phyloP scores from a whole-genome alignment of 805 yeast genomes.

The Teunomyces barrocoloradensis region DNA sequence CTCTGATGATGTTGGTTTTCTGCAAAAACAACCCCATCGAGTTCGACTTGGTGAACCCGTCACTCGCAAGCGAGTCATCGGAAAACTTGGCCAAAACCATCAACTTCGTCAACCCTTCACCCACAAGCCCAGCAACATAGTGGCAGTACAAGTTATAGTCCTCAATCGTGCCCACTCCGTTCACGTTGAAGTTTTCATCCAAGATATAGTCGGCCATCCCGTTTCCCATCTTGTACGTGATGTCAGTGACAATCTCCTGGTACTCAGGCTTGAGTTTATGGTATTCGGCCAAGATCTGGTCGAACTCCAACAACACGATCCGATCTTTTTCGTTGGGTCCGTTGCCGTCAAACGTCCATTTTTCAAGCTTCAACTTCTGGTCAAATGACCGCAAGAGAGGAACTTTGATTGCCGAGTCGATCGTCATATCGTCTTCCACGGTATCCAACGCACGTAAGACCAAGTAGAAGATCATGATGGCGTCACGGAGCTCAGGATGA shows the following conservation, averaged over 20 bases:
- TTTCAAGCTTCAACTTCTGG: slow-evolving; percentile 56
- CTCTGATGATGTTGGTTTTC: slow-evolving; percentile 94
- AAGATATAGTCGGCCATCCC: slow-evolving; percentile 95
- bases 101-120: slow-evolving; percentile 88
- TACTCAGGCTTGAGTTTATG: slow-evolving; percentile 71
- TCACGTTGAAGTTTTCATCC: slow-evolving; percentile 71
- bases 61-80: slow-evolving; percentile 44
- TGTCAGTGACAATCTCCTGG: slow-evolving; percentile 74
- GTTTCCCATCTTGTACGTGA: slow-evolving; percentile 85
- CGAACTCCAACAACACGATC: slow-evolving; percentile 76
- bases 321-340: slow-evolving; percentile 80
- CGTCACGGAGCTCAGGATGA: slow-evolving; percentile 83
- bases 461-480: slow-evolving; percentile 80
- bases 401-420: slow-evolving; percentile 67
- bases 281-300: slow-evolving; percentile 64
- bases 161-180: slow-evolving; percentile 72
- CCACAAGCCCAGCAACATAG: slow-evolving; percentile 96
- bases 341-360: slow-evolving; percentile 80
- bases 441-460: slow-evolving; percentile 91
- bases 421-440: slow-evolving; percentile 92
- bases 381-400: slow-evolving; percentile 71
- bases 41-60: slow-evolving; percentile 59
- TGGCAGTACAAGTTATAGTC: slow-evolving; percentile 93
- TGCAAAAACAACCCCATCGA: slow-evolving; percentile 96
- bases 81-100: slow-evolving; percentile 75